Base-by-base conservation (phyloP, 805 yeast species). In the Metschnikowia aberdeeniae region DNA sequence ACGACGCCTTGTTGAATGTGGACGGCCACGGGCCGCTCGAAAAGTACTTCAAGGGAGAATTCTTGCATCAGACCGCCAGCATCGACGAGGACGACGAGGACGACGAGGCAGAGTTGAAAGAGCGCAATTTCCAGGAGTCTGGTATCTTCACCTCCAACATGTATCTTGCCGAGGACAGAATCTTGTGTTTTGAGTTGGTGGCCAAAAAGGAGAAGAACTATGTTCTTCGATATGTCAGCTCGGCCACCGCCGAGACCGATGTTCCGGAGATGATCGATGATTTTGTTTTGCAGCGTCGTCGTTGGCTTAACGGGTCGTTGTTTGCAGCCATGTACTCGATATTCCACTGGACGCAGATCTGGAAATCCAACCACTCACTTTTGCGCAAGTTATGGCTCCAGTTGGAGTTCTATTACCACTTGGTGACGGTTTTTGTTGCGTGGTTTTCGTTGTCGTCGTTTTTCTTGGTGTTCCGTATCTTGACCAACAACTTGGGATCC, bases 261-360 rank as follows among this genome's bases (percentile, higher is more conserved):
- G 96, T 89, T 41, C 98, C 98, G 6, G 97, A 90, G 59, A 73
- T 77, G n/a, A 76, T 90, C 36, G 85, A 96, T n/a, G 98, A 93
- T 61, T 89, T 93, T 60, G 87, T 92, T 43, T 80, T 93, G 45
- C 99, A 92, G 70, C 84, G 99, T 71, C 84, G 99, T 72, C 82
- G 99, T 73, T 92, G 99, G 99, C 77, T 92, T 50, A 92, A 92
- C 65, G 99, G 99, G 63, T 95, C 99, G 2, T 78, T 93, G 61
- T 93, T 93, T 70, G 98, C 99, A 0, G 98, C 98, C 3, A 72
- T 90, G 44, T 93, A 86, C 62, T 82, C 97, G 2, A 87, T 87
- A 52, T 60, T 86, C 45, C 95, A 90, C 62, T 88, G 90, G 76
- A 76, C 81, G 45, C 86, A 86, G 56, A 86, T 93, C 45, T 92